These are phyloP conservation scores for Claviceps sp. DNA, from an alignment of 2,329 filamentous ascomycete genomes.

Conservation along the genomic window DNA sequence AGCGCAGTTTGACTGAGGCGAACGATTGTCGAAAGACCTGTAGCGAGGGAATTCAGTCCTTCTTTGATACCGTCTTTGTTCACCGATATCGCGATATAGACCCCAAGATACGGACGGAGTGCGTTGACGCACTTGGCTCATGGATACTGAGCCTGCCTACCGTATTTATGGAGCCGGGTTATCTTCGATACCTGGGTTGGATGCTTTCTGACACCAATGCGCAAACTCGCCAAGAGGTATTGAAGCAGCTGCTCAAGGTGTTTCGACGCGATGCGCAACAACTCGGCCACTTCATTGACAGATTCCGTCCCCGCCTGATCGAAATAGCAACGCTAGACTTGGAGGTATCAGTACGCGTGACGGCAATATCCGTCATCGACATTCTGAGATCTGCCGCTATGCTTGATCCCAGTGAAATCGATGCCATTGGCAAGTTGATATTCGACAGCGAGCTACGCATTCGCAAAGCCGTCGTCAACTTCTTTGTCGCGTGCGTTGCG, in stretches of 20 bases:
- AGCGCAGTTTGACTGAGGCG: conserved; percentile 57
- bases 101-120: conserved; percentile 75
- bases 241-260: conserved; percentile 68
- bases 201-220: conserved; percentile 72
- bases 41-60: conserved; percentile 63
- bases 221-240: conserved; percentile 66
- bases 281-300: conserved; percentile 82
- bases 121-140: conserved; percentile 69
- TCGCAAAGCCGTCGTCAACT: conserved; percentile 76
- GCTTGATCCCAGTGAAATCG: conserved; percentile 83
- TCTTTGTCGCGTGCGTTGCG: conserved; percentile 79
- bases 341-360: conserved; percentile 66
- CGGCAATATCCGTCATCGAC: conserved; percentile 71
- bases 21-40: conserved; percentile 56
- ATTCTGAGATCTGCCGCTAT: conserved; percentile 71
- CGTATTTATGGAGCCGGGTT: conserved; percentile 79
- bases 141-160: conserved; percentile 83
- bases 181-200: conserved; percentile 91
- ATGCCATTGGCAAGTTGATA: conserved; percentile 72
- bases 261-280: conserved; percentile 73
- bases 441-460: conserved; percentile 79
- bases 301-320: conserved; percentile 74
- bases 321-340: conserved; percentile 86
- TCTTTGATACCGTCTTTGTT: conserved; percentile 86
- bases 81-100: conserved; percentile 94